Base-by-base conservation (phyloP, 176 grass and related monocot genomes). In the Musa itinerans region DNA sequence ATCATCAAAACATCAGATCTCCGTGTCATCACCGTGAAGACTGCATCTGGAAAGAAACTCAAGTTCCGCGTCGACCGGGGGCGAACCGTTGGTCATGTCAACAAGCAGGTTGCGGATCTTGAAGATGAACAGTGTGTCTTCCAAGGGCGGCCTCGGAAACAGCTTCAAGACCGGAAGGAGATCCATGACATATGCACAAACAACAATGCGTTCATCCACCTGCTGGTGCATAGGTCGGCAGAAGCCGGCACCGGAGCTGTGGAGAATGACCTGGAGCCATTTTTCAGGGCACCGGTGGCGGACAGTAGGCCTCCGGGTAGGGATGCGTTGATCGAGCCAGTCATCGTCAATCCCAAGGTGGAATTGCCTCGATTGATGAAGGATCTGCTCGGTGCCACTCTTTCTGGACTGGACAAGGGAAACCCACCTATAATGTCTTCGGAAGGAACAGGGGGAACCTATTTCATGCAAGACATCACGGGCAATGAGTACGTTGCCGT, bases 21-120 rank as follows among this genome's bases (percentile, higher is more conserved):
- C 71, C 71, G 51, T 16, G 50, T 25, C 52, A 73, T 73, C 21
- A 73, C 22, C 15, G 71, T 73, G 52, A 73, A 54, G 21, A 73
- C 71, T 54, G 14, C 52, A 11, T 73, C 51, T 1, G 71, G 71
- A 1, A 54, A 73, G 52, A 73, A 53, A 55, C 54, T 54, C 11
- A 54, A 73, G 21, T 73, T 73, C 20, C 50, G 21, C 2, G 52
- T 73, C 43, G n/a, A 54, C 16, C 71, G 21, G 20, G 23, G 71
- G 1, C 71, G 52, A 49, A 70, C 34, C 10, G 48, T 70, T 51
- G 9, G 20, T 10, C 51, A 51, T 10, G 48, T 70, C 11, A 70
- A 70, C 19, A 49, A 50, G 43, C 34, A 70, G 48, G 17, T 50
- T 10, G 16, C 68, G 7, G 43, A 70, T 51, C 10, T 65, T 65